phyloP scores from a whole-genome alignment of 805 yeast species.

The Wickerhamiella dianesei region DNA sequence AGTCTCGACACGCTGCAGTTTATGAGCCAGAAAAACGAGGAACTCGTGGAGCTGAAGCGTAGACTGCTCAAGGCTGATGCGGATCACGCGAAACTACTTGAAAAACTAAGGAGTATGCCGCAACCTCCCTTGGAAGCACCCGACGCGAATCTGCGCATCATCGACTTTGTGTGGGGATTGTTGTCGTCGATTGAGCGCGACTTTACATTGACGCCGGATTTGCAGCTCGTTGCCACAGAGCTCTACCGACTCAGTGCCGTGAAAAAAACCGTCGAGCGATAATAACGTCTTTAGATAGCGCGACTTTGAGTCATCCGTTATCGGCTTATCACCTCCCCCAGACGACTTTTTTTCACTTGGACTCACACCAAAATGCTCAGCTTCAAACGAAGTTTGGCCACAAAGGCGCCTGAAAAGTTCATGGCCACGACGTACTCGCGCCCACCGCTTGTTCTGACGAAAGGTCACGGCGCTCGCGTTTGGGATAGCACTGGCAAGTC shows the following conservation, averaged over 20 bases:
- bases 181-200: conserved; percentile 8
- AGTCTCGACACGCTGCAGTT: conserved; percentile 9
- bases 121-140: neutral
- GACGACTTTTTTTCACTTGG: neutral
- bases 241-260: conserved; percentile 5
- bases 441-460: conserved; percentile 50
- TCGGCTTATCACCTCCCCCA: neutral
- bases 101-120: neutral
- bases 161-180: conserved; percentile 12
- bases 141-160: conserved; percentile 3
- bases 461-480: conserved; percentile 68
- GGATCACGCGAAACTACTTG: conserved; percentile 4
- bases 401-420: conserved; percentile 8
- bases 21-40: conserved; percentile 2
- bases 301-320: neutral
- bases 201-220: conserved; percentile 9
- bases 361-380: neutral
- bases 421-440: conserved; percentile 29
- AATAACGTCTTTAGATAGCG: no score
- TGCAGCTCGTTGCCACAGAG: conserved; percentile 10
- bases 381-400: neutral
- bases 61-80: conserved; percentile 7
- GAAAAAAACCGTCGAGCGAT: no score
- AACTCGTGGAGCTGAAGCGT: neutral
- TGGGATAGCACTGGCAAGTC: conserved; percentile 66